Conservation (phyloP, 768 basidiomycete species). For the Psilocybe azurescens region DNA sequence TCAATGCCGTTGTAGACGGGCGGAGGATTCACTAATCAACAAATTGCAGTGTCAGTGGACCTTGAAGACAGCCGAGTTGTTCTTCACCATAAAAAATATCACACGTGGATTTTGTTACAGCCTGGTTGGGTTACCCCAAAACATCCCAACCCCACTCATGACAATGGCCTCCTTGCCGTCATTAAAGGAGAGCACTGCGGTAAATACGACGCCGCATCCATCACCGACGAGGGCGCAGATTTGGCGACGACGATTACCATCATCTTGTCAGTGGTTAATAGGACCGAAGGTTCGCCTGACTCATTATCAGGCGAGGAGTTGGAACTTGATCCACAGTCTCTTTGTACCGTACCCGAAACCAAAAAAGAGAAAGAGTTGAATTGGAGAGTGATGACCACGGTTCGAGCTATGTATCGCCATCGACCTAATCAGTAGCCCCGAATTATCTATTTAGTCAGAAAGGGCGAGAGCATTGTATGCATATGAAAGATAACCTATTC, state of each 20-base stretch:
- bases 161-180: constrained; percentile 19
- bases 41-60: neutral
- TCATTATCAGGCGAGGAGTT: neutral
- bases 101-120: neutral
- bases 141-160: constrained; percentile 16
- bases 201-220: constrained; percentile 17
- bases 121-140: constrained; percentile 13
- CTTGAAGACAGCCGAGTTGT: neutral
- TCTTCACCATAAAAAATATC: neutral
- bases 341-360: neutral
- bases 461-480: too few relatives aligned
- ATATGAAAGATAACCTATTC: too few relatives aligned
- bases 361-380: neutral
- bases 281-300: neutral
- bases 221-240: neutral
- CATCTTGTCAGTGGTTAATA: neutral
- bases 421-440: too few relatives aligned
- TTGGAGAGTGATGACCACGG: neutral
- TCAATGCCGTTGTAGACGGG: neutral
- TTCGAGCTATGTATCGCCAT: too few relatives aligned
- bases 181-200: constrained; percentile 21
- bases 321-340: neutral
- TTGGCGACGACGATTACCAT: neutral
- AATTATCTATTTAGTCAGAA: neutral
- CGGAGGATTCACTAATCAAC: neutral